Conservation (phyloP, 768 basidiomycete species). For the Boletellus sp. region DNA sequence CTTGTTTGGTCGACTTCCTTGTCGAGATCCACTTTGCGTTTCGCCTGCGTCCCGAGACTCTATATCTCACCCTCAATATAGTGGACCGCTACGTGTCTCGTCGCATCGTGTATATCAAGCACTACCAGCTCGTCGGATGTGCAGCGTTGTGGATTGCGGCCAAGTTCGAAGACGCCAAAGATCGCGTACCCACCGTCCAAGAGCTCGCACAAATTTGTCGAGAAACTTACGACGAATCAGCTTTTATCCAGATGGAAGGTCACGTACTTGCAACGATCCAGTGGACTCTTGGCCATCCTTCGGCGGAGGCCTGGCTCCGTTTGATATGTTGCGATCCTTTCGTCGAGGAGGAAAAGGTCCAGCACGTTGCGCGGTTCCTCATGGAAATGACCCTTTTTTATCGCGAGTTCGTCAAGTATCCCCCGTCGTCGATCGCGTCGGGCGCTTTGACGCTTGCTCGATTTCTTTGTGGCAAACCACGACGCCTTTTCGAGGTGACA, state of each 20-base stretch:
- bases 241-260: conserved; percentile 99
- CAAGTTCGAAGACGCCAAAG: conserved; percentile 99
- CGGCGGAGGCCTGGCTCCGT: conserved; percentile 96
- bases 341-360: conserved; percentile 84
- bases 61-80: conserved; percentile 98
- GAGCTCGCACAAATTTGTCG: conserved; percentile 95
- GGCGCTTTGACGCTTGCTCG: conserved; percentile 87
- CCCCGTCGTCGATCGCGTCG: conserved; percentile 84
- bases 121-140: conserved; percentile 98
- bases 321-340: conserved; percentile 70
- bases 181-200: conserved; percentile 93
- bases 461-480: conserved; percentile 77
- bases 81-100: conserved; percentile 99
- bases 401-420: conserved; percentile 86
- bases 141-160: conserved; percentile 98
- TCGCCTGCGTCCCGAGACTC: conserved; percentile 94
- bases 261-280: conserved; percentile 95
- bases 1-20: conserved; percentile 96
- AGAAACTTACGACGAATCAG: conserved; percentile 94
- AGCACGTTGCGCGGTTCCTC: conserved; percentile 93
- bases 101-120: conserved; percentile 97
- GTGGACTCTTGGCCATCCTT: conserved; percentile 96
- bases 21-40: conserved; percentile 98
- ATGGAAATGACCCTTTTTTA: conserved; percentile 99
- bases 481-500: conserved; percentile 79